phyloP scores from a whole-genome alignment of 116 monocot genomes.

The Dioscorea cayenensis region DNA sequence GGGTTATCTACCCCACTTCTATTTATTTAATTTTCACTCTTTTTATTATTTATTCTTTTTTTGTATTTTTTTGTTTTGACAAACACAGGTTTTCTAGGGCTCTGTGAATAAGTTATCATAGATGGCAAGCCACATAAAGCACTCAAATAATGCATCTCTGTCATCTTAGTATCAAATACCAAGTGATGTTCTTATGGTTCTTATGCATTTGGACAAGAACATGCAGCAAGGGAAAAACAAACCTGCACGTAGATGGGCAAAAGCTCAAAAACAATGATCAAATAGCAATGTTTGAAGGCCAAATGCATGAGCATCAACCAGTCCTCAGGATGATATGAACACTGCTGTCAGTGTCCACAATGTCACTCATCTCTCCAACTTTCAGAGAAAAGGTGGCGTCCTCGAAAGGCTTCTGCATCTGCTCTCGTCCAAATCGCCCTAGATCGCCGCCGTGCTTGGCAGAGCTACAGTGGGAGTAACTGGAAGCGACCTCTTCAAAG shows the following conservation, averaged over 20 bases:
- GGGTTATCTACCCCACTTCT: too few relatives aligned
- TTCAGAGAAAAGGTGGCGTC: conserved; percentile 55
- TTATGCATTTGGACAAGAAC: too few relatives aligned
- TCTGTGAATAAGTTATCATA: too few relatives aligned
- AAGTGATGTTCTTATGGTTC: too few relatives aligned
- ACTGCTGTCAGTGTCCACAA: conserved; percentile 71
- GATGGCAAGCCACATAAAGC: too few relatives aligned
- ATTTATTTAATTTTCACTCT: too few relatives aligned
- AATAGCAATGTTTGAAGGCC: background rate
- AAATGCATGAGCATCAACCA: conserved; percentile 12
- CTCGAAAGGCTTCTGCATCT: conserved; percentile 86
- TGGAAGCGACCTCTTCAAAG: conserved; percentile 63
- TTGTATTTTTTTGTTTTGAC: too few relatives aligned
- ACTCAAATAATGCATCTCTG: too few relatives aligned
- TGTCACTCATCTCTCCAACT: conserved; percentile 58
- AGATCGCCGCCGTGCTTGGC: conserved; percentile 94
- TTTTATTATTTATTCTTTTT: too few relatives aligned
- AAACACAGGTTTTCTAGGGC: too few relatives aligned
- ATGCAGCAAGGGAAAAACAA: too few relatives aligned
- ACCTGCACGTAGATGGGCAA: background rate
- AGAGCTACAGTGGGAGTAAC: conserved; percentile 78
- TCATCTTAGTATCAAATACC: too few relatives aligned
- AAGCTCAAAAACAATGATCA: background rate
- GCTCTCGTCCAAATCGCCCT: conserved; percentile 53
- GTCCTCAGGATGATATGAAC: conserved; percentile 74